These are phyloP conservation scores for Piper betle DNA, from an alignment of 164 flowering plant genomes.

Conservation along the genomic window DNA sequence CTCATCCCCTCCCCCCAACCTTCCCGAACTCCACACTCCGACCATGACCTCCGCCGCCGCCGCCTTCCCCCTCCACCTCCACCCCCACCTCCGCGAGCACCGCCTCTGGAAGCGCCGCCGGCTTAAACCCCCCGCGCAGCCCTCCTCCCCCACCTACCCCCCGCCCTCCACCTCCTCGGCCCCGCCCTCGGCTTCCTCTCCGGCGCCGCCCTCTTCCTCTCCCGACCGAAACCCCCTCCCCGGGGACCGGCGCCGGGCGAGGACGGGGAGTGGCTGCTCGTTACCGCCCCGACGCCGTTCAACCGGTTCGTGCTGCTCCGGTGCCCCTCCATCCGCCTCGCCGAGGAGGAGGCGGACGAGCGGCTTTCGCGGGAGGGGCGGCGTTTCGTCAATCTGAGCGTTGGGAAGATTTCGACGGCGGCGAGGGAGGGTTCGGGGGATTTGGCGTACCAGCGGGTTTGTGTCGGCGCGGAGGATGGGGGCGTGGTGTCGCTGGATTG, in stretches of 20 bases:
- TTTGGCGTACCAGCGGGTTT: constrained; percentile 58
- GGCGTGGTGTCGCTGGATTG: constrained; percentile 84
- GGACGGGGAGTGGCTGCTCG: constrained; percentile 62
- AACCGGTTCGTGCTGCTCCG: constrained; percentile 77
- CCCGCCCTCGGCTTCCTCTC: constrained; percentile 53
- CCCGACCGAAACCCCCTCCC: constrained; percentile 6
- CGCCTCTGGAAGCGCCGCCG: constrained; percentile 23
- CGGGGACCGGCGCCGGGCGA: constrained; percentile 8
- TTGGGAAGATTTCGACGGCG: constrained; percentile 30
- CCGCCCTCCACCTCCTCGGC: constrained; percentile 27
- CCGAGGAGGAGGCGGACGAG: constrained; percentile 41
- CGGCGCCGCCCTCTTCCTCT: constrained; percentile 26
- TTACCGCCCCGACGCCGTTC: constrained; percentile 79
- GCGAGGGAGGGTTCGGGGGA: constrained; percentile 2
- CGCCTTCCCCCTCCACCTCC: neutral
- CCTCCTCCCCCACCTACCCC: neutral
- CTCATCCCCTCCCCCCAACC: neutral
- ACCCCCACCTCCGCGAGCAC: constrained; percentile 5
- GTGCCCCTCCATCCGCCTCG: constrained; percentile 62
- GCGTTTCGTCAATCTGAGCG: constrained; percentile 49
- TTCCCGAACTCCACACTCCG: neutral
- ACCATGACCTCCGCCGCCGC: neutral
- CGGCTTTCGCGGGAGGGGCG: constrained; percentile 52
- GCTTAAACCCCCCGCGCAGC: constrained; percentile 9
- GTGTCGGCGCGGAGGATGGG: constrained; percentile 63